These are phyloP conservation scores for Microcyclosporella mali DNA, from an alignment of 2,329 filamentous ascomycete species.

Conservation along the genomic window DNA sequence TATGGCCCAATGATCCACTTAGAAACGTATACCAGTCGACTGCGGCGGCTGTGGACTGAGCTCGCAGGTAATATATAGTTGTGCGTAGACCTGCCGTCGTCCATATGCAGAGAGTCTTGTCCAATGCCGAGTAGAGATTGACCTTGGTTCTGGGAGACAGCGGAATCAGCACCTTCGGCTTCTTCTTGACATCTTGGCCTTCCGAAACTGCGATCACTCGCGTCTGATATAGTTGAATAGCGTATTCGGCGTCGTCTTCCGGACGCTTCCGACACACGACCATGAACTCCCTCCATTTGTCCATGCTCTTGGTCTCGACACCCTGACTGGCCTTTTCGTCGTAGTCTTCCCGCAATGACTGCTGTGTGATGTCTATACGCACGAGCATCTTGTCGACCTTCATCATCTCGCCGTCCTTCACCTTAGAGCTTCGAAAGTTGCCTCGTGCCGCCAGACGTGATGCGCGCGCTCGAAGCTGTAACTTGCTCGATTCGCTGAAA, in stretches of 20 bases:
- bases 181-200: constrained; percentile 46
- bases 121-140: constrained; percentile 59
- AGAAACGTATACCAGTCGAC: constrained; percentile 66
- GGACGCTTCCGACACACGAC: constrained; percentile 55
- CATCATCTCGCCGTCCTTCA: constrained; percentile 55
- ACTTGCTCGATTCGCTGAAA: constrained; percentile 28
- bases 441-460: constrained; percentile 26
- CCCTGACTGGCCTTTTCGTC: constrained; percentile 58
- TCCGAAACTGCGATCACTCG: constrained; percentile 51
- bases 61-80: constrained; percentile 56
- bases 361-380: constrained; percentile 49
- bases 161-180: constrained; percentile 52
- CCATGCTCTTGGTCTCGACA: constrained; percentile 51
- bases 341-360: constrained; percentile 52
- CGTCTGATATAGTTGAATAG: constrained; percentile 32
- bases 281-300: constrained; percentile 62
- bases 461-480: constrained; percentile 27
- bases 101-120: constrained; percentile 63
- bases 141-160: constrained; percentile 47
- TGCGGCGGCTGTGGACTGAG: constrained; percentile 54
- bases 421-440: constrained; percentile 27
- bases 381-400: constrained; percentile 66
- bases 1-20: constrained; percentile 53
- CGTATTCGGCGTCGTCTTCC: constrained; percentile 43
- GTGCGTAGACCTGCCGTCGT: constrained; percentile 49